Conservation (phyloP, 768 basidiomycete genomes). For the Russula earlei region DNA sequence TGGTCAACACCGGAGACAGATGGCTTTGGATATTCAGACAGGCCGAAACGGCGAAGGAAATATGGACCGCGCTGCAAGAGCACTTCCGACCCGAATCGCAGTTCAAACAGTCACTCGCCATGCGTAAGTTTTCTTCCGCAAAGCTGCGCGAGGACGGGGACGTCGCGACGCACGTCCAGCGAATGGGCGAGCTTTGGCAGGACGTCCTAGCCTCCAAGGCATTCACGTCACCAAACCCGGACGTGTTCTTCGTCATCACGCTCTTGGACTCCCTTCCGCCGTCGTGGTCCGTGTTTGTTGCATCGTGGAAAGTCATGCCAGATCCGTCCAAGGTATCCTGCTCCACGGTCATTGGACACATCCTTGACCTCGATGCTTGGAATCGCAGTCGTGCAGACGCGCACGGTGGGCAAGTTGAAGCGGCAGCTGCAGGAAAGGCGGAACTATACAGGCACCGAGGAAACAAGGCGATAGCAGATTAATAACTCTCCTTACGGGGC, state of each 20-base stretch:
- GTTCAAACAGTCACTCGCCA: slow-evolving; percentile 9
- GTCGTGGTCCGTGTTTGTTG: slow-evolving; percentile 14
- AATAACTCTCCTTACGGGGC: neutral
- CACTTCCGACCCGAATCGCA: slow-evolving; percentile 11
- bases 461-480: neutral
- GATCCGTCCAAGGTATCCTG: neutral
- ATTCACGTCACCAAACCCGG: neutral
- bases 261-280: slow-evolving; percentile 9
- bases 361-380: slow-evolving; percentile 14
- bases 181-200: slow-evolving; percentile 16
- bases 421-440: neutral
- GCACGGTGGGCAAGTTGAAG: neutral
- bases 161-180: slow-evolving; percentile 10
- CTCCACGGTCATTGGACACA: slow-evolving; percentile 3
- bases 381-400: slow-evolving; percentile 11
- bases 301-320: neutral
- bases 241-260: slow-evolving; percentile 1
- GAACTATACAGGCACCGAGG: neutral
- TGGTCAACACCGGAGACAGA: slow-evolving; percentile 4
- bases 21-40: slow-evolving; percentile 10
- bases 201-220: slow-evolving; percentile 7
- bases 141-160: slow-evolving; percentile 7
- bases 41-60: neutral
- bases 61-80: slow-evolving; percentile 6
- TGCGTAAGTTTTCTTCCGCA: slow-evolving; percentile 3